Percentiles rank a stretch among this genome's conserved stretches.
These are phyloP conservation scores for Marchantia polymorpha DNA, from an alignment of 225 moss, liverwort and hornwort genomes.

Conservation along the genomic window DNA sequence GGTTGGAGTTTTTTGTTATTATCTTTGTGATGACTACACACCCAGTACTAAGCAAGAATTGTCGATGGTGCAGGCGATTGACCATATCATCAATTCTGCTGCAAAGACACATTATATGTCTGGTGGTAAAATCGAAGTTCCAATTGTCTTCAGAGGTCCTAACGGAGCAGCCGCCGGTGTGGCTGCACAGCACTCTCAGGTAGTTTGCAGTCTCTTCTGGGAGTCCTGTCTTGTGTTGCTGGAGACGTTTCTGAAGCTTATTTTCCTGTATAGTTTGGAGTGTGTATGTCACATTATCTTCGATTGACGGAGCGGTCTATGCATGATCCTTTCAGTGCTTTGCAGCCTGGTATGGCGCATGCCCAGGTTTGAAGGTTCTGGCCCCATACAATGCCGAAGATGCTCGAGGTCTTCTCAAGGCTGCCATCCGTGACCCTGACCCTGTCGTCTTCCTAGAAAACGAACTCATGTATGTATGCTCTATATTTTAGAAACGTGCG, in stretches of 20 bases:
- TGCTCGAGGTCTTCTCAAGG: constrained; percentile 90
- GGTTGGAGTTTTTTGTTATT: no score
- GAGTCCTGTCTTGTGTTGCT: neutral
- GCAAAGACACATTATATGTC: constrained; percentile 99
- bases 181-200: constrained; percentile 97
- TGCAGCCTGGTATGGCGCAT: constrained; percentile 94
- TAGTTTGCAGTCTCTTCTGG: constrained; percentile 9
- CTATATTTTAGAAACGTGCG: neutral
- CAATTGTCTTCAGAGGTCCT: constrained; percentile 93
- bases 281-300: neutral
- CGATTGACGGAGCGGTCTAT: neutral
- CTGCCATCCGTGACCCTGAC: constrained; percentile 94
- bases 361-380: constrained; percentile 90
- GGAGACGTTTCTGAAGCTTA: no score
- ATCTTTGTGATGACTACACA: no score
- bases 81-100: constrained; percentile 95
- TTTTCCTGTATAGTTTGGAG: no score
- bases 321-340: constrained; percentile 61
- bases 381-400: constrained; percentile 82
- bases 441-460: constrained; percentile 94
- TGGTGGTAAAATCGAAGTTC: constrained; percentile 89
- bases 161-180: constrained; percentile 98
- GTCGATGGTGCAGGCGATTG: constrained; percentile 63
- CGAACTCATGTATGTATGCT: constrained; percentile 63
- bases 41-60: neutral